Base-by-base conservation (phyloP, 768 basidiomycete species). In the Tephrocybe sp. region DNA sequence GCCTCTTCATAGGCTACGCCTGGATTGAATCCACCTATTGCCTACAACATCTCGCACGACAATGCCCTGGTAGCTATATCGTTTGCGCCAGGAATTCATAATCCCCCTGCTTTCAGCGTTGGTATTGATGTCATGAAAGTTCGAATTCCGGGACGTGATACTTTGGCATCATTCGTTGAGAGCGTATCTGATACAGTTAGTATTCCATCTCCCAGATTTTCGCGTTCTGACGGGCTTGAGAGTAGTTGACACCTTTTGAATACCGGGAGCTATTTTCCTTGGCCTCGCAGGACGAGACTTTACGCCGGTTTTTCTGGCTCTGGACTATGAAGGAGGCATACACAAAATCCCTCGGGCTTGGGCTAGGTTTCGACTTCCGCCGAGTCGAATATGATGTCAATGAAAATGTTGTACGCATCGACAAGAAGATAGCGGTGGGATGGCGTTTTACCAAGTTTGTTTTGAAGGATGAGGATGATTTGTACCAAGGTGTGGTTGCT, bases 241-340 rank as follows among this genome's bases (percentile, higher is more conserved):
- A 34, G 42, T 51, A 81, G 80, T 61, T 82, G 51, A 79, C 78
- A 30, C 54, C 65, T 18, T 62, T 71, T 24, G 79, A 82, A 59
- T 68, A 67, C 45, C 59, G 58, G 12, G 62, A 69, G n/a, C 46
- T 80, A 32, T 62, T 71, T 43, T 64, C 71, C 15, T 70, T 73
- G 9, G 61, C 76, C 6, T 66, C 80, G 23, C 65, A 76, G 51
- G 62, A 68, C 7, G 81, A 85, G 54, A 78, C 75, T 2, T 68
- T 88, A n/a, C 71, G 73, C 38, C 70, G 73, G 14, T 88, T 93
- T 65, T 90, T 87, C 62, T 85, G 85, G 76, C 80, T 91, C 56
- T 94, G 92, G 92, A 93, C 93, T 6, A 68, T 90, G 64, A 95
- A 95, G 68, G 92, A 95, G 65, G 91, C 93, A 3, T 93, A 93